Percentiles rank a stretch among this genome's conserved stretches.
Evolutionary conservation across 2,329 filamentous ascomycete genomes (phyloP).

Genomic region (Verticillium dahliae): DNA sequence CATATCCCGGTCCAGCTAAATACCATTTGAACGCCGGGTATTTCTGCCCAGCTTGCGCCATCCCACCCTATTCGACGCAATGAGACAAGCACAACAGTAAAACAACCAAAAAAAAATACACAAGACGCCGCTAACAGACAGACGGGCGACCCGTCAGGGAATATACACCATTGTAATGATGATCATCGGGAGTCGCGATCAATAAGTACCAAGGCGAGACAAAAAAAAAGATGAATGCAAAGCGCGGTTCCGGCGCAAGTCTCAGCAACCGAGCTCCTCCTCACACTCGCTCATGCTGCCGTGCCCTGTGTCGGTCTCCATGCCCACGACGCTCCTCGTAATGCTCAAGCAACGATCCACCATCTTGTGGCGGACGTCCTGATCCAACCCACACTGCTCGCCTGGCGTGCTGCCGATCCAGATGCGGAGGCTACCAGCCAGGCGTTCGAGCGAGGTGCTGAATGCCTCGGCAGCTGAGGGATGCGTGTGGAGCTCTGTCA

Average conservation of each 20-base stretch:
- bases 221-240: neutral
- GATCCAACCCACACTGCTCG: slow-evolving; percentile 43
- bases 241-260: neutral
- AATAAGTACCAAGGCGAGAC: neutral
- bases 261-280: slow-evolving; percentile 18
- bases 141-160: neutral
- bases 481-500: slow-evolving; percentile 45
- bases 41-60: neutral
- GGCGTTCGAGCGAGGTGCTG: slow-evolving; percentile 42
- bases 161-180: neutral
- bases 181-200: neutral
- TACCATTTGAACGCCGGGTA: neutral
- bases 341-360: slow-evolving; percentile 50
- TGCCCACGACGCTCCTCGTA: slow-evolving; percentile 50
- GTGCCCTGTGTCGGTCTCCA: slow-evolving; percentile 55
- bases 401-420: slow-evolving; percentile 53
- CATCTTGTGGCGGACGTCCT: slow-evolving; percentile 43
- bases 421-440: slow-evolving; percentile 51
- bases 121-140: neutral
- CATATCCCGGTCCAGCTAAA: neutral
- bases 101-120: neutral
- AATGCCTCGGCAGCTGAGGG: slow-evolving; percentile 39
- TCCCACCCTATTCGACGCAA: neutral
- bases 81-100: neutral
- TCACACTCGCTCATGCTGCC: slow-evolving; percentile 49